Percentiles rank a stretch among this genome's conserved stretches.
phyloP scores from a whole-genome alignment of 179 eudicot genomes.

The Corrigiola litoralis region DNA sequence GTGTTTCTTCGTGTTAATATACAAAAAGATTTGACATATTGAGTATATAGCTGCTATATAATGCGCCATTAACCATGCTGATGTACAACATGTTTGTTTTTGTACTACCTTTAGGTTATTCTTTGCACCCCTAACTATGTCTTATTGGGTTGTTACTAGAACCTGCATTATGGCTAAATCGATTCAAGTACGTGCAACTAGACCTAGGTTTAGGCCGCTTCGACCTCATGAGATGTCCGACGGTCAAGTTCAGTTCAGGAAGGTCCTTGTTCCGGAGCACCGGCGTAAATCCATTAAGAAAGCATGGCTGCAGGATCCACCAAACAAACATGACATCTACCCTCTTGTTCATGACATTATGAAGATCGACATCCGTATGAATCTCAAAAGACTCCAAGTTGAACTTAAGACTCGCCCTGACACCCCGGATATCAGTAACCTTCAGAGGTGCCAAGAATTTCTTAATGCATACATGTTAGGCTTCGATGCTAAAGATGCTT shows the following conservation, averaged over 20 bases:
- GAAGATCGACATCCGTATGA: conserved; percentile 72
- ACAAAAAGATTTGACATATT: too few species aligned
- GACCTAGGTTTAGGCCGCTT: conserved; percentile 45
- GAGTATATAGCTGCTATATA: too few species aligned
- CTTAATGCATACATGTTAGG: conserved; percentile 71
- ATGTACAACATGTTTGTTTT: too few species aligned
- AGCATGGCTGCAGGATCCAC: conserved; percentile 28
- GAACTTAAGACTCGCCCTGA: conserved; percentile 57
- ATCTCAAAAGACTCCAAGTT: conserved; percentile 49
- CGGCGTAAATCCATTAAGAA: conserved; percentile 55
- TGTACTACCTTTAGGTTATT: too few species aligned
- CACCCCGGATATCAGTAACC: conserved; percentile 60
- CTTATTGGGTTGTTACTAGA: too few species aligned
- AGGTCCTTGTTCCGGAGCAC: conserved; percentile 51
- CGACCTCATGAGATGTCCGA: conserved; percentile 63
- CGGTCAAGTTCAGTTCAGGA: conserved; percentile 45
- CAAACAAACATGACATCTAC: conserved; percentile 33
- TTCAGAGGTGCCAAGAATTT: conserved; percentile 62
- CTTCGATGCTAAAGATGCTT: conserved; percentile 53
- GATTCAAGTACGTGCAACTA: too few species aligned
- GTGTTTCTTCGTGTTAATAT: too few species aligned
- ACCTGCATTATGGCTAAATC: too few species aligned
- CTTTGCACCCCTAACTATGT: too few species aligned
- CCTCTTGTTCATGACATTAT: conserved; percentile 47
- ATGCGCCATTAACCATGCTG: too few species aligned